Percentiles rank a stretch among this genome's conserved stretches.
phyloP scores from a whole-genome alignment of 306 rosid species.

The Lathyrus tuberosus region DNA sequence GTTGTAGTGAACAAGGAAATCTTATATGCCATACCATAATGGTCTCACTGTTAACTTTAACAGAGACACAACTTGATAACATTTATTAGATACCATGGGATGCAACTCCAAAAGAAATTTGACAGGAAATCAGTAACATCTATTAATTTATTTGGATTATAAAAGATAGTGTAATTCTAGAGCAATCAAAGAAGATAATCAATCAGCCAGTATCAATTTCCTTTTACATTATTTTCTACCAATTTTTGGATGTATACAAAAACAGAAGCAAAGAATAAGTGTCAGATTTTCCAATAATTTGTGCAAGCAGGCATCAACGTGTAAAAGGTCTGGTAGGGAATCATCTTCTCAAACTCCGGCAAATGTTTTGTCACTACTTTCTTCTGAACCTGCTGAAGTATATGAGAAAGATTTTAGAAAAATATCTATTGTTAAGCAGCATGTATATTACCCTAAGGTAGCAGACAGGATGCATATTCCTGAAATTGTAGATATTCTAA shows the following conservation, averaged over 20 bases:
- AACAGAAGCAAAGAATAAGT: neutral
- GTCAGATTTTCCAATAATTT: slow-evolving; percentile 7
- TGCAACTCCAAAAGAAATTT: slow-evolving; percentile 23
- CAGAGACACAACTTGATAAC: neutral
- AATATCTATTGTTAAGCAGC: too few relatives aligned
- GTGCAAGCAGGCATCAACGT: too few relatives aligned
- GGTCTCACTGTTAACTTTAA: slow-evolving; percentile 5
- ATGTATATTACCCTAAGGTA: too few relatives aligned
- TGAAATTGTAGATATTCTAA: too few relatives aligned
- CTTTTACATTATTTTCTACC: neutral
- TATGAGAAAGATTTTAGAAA: too few relatives aligned
- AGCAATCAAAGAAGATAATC: slow-evolving; percentile 1
- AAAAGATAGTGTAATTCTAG: neutral
- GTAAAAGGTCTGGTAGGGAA: too few relatives aligned
- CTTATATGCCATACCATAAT: neutral
- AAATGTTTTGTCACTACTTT: too few relatives aligned
- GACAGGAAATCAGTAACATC: slow-evolving; percentile 6
- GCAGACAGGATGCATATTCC: too few relatives aligned
- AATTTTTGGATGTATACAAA: neutral
- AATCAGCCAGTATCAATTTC: neutral
- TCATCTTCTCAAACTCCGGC: too few relatives aligned
- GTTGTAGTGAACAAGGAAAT: slow-evolving; percentile 31
- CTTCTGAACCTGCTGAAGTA: too few relatives aligned
- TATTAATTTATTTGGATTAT: neutral
- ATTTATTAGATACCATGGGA: neutral